Evolutionary conservation across 1,139 yeast species (phyloP), one percentile per base, ranked within the genome.

Genomic region (Yamadazyma kanchanaburiensis): DNA sequence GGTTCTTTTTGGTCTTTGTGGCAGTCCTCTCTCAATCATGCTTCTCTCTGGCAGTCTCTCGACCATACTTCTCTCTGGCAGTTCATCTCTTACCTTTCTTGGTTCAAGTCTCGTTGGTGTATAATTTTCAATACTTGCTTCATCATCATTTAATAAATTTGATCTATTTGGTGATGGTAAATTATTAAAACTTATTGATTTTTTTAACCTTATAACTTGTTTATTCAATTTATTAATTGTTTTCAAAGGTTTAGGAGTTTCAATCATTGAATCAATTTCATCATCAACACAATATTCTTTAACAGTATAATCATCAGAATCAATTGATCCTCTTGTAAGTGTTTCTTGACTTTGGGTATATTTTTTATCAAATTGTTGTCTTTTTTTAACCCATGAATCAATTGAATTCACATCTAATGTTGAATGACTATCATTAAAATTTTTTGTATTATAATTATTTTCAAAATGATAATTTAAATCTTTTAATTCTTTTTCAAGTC

Each of bases 301-400:
- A 4, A 15, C 13, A 5, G 12, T 17, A 25, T 10, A 18, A 7
- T 21, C 12, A 11, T 23, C 31, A 12, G 15, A 10, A 7, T 18
- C 28, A 12, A 12, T 55, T 33, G 49, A 39, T n/a, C 17, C 32
- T 22, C 29, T 24, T 21, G 37, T 20, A 8, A 43, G 28, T 1
- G 47, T 43, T 11, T 43, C 47, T 30, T 37, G 43, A 24, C 43
- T 38, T 22, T 37, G 38, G 43, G 46, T 27, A 27, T 35, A 35
- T 4, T 55, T 45, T 32, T 55, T 56, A 28, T 73, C 77, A 41
- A 60, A 73, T 34, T 68, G 67, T 36, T 67, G 69, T 40, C 80
- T 54, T 45, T 74, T 74, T 23, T 63, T 58, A 24, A 64, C 65
- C 80, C 80, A 74, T 8, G 77, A 71, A 35, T 64, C 67, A 15